Conservation (phyloP, 2,329 filamentous ascomycete genomes). For the Zalaria sp. region DNA sequence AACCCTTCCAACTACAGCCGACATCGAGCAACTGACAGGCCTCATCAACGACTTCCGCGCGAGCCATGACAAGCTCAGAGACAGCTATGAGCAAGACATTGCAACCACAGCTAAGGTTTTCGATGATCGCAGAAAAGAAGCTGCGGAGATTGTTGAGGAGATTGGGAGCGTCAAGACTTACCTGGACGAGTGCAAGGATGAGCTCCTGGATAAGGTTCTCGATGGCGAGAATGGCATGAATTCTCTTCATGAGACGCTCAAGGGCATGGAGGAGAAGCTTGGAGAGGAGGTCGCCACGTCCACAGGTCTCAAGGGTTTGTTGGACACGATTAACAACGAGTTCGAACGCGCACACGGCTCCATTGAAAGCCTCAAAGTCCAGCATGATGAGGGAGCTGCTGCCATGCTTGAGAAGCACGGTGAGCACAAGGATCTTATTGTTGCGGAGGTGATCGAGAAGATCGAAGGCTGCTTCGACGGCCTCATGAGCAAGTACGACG, state of each 20-base stretch:
- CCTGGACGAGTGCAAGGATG: constrained; percentile 63
- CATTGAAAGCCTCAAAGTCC: constrained; percentile 68
- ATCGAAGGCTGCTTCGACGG: constrained; percentile 68
- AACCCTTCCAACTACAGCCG: constrained; percentile 59
- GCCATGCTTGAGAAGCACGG: constrained; percentile 44
- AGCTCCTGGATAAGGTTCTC: constrained; percentile 62
- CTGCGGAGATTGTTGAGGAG: constrained; percentile 60
- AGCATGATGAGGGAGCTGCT: constrained; percentile 49
- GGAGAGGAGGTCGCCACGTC: constrained; percentile 29
- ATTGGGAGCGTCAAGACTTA: constrained; percentile 66
- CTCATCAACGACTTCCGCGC: constrained; percentile 37
- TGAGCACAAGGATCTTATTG: constrained; percentile 40
- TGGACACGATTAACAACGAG: constrained; percentile 64
- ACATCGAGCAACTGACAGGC: constrained; percentile 50
- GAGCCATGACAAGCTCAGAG: constrained; percentile 52
- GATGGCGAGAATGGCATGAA: constrained; percentile 56
- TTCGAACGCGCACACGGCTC: constrained; percentile 76
- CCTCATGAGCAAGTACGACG: constrained; percentile 76
- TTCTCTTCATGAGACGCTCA: constrained; percentile 43
- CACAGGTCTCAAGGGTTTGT: constrained; percentile 42
- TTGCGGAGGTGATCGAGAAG: constrained; percentile 40
- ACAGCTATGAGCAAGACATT: constrained; percentile 59
- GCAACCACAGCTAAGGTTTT: constrained; percentile 65
- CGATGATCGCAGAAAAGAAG: constrained; percentile 73
- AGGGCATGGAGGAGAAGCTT: constrained; percentile 57